Percentiles rank a stretch among this genome's conserved stretches.
Conservation (phyloP, 768 basidiomycete genomes). For the Heimioporus sp. region DNA sequence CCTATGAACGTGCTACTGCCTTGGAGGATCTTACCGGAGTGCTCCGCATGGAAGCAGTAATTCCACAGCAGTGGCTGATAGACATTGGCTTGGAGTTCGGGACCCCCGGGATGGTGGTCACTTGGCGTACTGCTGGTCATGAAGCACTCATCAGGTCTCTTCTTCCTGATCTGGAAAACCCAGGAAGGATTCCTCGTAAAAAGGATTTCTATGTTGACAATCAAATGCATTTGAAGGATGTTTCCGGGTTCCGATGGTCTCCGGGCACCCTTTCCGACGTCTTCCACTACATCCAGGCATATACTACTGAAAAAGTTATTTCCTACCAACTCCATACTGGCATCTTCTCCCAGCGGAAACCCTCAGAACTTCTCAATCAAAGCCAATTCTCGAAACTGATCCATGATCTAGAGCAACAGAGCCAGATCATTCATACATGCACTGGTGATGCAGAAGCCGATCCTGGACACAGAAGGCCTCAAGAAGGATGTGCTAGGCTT, state of each 20-base stretch:
- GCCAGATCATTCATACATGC: not conserved
- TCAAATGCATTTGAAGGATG: conserved; percentile 6
- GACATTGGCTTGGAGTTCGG: conserved; percentile 2
- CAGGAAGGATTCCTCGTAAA: accelerated
- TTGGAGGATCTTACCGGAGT: not conserved
- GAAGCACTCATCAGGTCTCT: accelerated
- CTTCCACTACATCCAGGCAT: conserved; percentile 3
- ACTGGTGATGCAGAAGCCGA: not conserved
- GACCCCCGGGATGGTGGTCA: not conserved
- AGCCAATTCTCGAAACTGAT: not conserved
- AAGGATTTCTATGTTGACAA: not conserved
- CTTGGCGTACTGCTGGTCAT: not conserved
- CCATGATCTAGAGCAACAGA: not conserved
- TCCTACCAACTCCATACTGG: conserved; percentile 11
- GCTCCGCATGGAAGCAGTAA: not conserved
- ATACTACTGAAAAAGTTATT: conserved; percentile 5
- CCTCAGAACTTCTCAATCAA: not conserved
- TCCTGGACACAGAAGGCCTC: not conserved
- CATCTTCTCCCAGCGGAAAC: not conserved
- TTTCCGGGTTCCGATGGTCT: conserved; percentile 1
- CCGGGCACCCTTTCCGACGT: not conserved
- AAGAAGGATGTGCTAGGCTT: conserved; percentile 1
- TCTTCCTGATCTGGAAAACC: not conserved
- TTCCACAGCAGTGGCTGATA: not conserved
- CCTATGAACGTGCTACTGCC: not conserved